Evolutionary conservation across 345 rosid species (phyloP), one percentile per base, ranked within the genome.

Genomic region (Brassica carinata): DNA sequence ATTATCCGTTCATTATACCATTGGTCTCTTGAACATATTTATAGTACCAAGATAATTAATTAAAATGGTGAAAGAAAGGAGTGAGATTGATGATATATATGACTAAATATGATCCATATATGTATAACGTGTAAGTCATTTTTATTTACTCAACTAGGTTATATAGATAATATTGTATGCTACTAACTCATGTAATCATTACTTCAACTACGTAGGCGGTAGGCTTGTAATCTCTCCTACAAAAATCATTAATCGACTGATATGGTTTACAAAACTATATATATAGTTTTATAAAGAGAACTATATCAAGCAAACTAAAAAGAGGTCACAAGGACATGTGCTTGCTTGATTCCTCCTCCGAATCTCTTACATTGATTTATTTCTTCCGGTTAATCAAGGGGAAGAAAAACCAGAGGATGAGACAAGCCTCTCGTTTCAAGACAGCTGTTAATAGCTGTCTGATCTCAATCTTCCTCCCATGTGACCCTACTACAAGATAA

Each of bases 391-490:
- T 75, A 69, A 76, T 15, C 10, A 75, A 34, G 53, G 72, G 80
- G 77, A 88, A 89, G 90, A 86, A 85, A 86, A 83, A 89, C 91
- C 94, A 88, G 87, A 87, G 90, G 18, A 5, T n/a, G 7, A 89
- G 87, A 76, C 84, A 69, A 79, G 70, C 78, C 83, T 71, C 88
- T 72, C 69, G 86, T 85, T 82, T 86, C 86, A 17, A 75, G 84
- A 70, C 92, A 90, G 96, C 96, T 92, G 92, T 85, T 83, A 48
- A 61, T 92, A 89, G 96, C 94, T 94, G 97, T 89, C 90, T 81
- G 70, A 84, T 80, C 86, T 69, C 80, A 69, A 48, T 71, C 64
- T 70, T 13, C 55, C 6, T 9, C 11, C 88, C 77, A 77, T 77
- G 78, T 77, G 89, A 88, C 86, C 89, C 86, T 85, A 83, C 85